These are phyloP conservation scores for Talaromyces borbonicus DNA, from an alignment of 495 filamentous ascomycete species.

Conservation along the genomic window DNA sequence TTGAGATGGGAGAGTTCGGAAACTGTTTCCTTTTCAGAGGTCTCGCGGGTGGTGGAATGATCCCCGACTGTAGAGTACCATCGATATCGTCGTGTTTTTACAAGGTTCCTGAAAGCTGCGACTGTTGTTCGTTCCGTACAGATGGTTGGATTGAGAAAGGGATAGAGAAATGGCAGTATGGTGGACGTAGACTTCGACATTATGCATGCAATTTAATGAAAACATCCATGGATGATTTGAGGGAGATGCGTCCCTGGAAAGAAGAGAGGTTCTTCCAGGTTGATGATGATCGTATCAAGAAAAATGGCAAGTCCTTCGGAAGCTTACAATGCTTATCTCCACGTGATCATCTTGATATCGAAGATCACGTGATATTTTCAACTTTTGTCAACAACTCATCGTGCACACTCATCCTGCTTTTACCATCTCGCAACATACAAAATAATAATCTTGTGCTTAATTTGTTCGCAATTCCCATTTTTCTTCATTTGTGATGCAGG, in stretches of 20 bases:
- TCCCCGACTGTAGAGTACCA: constrained; percentile 23
- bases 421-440: no score
- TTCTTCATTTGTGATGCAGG: no score
- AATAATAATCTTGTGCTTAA: no score
- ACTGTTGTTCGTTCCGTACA: constrained; percentile 20
- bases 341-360: background rate
- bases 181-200: constrained; percentile 24
- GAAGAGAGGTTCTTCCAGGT: no score
- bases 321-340: constrained; percentile 1
- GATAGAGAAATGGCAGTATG: constrained; percentile 59
- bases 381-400: no score
- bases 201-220: background rate
- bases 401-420: no score
- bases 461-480: no score
- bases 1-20: constrained; percentile 54
- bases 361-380: no score
- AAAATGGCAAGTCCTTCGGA: no score
- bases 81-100: constrained; percentile 14
- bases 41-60: constrained; percentile 2
- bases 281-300: no score
- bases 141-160: constrained; percentile 33
- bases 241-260: background rate
- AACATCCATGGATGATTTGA: background rate
- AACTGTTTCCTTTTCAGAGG: constrained; percentile 14
- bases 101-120: constrained; percentile 14